These are phyloP conservation scores for Starmera quercuum DNA, from an alignment of 805 yeast genomes.

Conservation along the genomic window DNA sequence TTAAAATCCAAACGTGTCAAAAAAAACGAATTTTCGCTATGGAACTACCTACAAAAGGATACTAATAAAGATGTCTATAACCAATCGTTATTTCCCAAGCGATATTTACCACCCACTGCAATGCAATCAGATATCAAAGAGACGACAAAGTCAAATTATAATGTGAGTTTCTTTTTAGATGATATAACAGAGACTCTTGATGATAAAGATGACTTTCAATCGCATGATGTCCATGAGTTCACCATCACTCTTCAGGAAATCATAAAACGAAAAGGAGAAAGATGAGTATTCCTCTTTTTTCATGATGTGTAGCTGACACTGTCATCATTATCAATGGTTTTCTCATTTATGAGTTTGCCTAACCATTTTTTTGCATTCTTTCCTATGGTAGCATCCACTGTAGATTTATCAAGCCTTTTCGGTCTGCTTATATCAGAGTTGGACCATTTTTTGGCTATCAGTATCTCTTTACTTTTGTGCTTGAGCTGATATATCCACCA, in stretches of 20 bases:
- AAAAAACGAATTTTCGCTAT: background rate
- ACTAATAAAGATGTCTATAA: slow-evolving; percentile 2
- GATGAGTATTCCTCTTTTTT: too few relatives aligned
- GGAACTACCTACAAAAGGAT: slow-evolving; percentile 3
- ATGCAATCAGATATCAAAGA: too few relatives aligned
- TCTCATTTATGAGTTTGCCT: slow-evolving; percentile 5
- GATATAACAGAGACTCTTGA: too few relatives aligned
- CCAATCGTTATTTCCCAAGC: background rate
- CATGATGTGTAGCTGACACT: too few relatives aligned
- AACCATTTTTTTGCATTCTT: slow-evolving; percentile 16
- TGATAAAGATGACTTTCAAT: too few relatives aligned
- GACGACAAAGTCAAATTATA: too few relatives aligned
- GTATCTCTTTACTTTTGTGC: slow-evolving; percentile 2
- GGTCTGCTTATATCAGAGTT: background rate
- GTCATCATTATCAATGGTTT: too few relatives aligned
- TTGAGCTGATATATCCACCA: slow-evolving; percentile 18
- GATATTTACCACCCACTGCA: too few relatives aligned
- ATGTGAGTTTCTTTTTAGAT: too few relatives aligned
- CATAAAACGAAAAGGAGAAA: too few relatives aligned
- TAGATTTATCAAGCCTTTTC: background rate
- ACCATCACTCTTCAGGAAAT: too few relatives aligned
- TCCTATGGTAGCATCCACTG: slow-evolving; percentile 14
- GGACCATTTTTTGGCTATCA: slow-evolving; percentile 14
- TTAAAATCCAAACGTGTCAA: background rate
- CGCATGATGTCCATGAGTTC: too few relatives aligned